These are phyloP conservation scores for Hondaea fermentalgiana DNA, from an alignment of 108 stramenopile genomes.

Conservation along the genomic window DNA sequence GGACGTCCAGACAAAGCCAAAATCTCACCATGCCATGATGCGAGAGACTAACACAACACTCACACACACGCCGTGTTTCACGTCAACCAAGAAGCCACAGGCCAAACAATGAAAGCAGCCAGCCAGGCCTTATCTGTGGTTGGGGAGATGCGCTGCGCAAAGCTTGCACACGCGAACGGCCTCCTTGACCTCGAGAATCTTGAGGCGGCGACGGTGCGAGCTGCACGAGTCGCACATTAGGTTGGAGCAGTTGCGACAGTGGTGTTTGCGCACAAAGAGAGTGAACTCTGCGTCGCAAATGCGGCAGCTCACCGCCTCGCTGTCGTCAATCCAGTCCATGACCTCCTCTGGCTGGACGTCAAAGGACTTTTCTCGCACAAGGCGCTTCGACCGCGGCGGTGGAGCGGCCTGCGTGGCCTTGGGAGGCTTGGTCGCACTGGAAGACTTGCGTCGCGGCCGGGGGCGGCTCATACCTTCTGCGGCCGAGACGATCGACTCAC, in stretches of 20 bases:
- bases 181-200: not conserved
- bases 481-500: not conserved
- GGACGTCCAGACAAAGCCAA: too few species aligned
- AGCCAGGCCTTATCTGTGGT: not conserved
- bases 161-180: constrained; percentile 5
- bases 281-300: not conserved
- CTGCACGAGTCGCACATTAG: not conserved
- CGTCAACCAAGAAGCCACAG: too few species aligned
- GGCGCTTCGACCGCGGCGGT: not conserved
- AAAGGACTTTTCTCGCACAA: not conserved
- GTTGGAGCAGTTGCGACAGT: not conserved
- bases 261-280: constrained; percentile 1
- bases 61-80: too few species aligned
- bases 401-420: too few species aligned
- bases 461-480: too few species aligned
- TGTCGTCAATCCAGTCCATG: not conserved
- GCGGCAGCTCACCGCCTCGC: constrained; percentile 11
- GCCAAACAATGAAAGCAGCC: too few species aligned
- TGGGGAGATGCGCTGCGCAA: not conserved
- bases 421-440: too few species aligned
- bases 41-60: too few species aligned
- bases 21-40: too few species aligned
- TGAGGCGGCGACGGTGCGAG: not conserved
- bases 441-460: too few species aligned
- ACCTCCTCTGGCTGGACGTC: not conserved